Conservation (phyloP, 768 basidiomycete genomes). For the Lactifluus rugatus region DNA sequence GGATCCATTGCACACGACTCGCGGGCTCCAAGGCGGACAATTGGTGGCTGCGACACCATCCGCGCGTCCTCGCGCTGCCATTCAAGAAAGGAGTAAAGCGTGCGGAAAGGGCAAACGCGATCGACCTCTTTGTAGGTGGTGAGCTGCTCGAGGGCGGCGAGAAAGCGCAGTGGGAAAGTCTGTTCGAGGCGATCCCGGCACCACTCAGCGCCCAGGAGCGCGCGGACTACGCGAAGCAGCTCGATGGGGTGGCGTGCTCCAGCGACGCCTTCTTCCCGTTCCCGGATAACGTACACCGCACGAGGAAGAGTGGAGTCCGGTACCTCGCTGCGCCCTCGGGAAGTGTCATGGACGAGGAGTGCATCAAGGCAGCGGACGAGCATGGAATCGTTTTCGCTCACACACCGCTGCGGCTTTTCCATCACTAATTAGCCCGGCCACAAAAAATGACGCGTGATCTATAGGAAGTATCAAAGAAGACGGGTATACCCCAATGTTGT, state of each 20-base stretch:
- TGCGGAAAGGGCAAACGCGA: slow-evolving; percentile 97
- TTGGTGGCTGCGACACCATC: slow-evolving; percentile 99
- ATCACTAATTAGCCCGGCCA: slow-evolving; percentile 45
- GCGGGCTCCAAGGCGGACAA: slow-evolving; percentile 97
- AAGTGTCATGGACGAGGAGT: slow-evolving; percentile 95
- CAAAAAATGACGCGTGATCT: neutral
- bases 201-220: slow-evolving; percentile 62
- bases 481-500: neutral
- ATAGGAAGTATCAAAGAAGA: neutral
- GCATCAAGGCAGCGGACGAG: slow-evolving; percentile 95
- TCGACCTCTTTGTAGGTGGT: slow-evolving; percentile 90
- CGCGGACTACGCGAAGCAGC: slow-evolving; percentile 57
- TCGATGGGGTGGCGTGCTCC: slow-evolving; percentile 85
- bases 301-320: slow-evolving; percentile 81
- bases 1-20: slow-evolving; percentile 97
- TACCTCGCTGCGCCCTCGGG: slow-evolving; percentile 90
- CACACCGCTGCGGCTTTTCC: slow-evolving; percentile 82
- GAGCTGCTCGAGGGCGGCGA: slow-evolving; percentile 85
- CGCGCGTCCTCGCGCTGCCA: slow-evolving; percentile 81
- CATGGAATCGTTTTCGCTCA: slow-evolving; percentile 86
- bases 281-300: slow-evolving; percentile 94
- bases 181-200: slow-evolving; percentile 67
- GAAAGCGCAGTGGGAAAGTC: slow-evolving; percentile 79
- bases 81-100: slow-evolving; percentile 98
- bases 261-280: slow-evolving; percentile 99